Base-by-base conservation (phyloP, 164 flowering plant species). In the Magnolia kwangsiensis region DNA sequence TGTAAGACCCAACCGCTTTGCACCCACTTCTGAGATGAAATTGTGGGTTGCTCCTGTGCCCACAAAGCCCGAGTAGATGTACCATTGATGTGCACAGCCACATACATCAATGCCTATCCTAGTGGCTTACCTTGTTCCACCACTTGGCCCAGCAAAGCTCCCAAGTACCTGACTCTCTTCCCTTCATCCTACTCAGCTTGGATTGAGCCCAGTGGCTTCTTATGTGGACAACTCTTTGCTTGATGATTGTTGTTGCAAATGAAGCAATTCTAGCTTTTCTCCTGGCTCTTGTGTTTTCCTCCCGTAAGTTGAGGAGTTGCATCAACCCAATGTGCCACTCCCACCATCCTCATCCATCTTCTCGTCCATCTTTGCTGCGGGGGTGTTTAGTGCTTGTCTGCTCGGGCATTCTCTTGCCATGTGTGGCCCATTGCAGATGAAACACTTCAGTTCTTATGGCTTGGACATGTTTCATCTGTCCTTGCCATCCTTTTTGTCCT, bases 11-110 rank as follows among this genome's bases (percentile, higher is more conserved):
- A 73, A 73, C n/a, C 24, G 16, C 67, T 73, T 59, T 4, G 50
- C 50, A 51, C 8, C 51, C 10, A 16, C 75, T 18, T 6, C 7
- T 55, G 50, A 72, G 18, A 72, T 72, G 23, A 72, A 58, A 19
- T 11, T 72, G 49, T 55, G 74, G n/a, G 50, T 72, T 27, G 74
- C 66, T 10, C 66, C 66, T 72, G 37, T 72, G 45, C 58, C 66
- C 31, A 72, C 11, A 72, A 27, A 13, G 74, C 74, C 49, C 16
- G 2, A n/a, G 74, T 72, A 16, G 49, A 19, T 31, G 8, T 55
- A 14, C 65, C 66, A 14, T 72, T 58, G 64, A 72, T 14, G 8
- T 58, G 7, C 8, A 72, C 7, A 37, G 24, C 45, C 18, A 72
- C 29, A 16, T 50, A 58, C 65, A 58, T 11, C 10, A 72, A 29